Percentiles rank a stretch among this genome's conserved stretches.
phyloP scores from a whole-genome alignment of 768 basidiomycete species.

The Xanthoconium purpureum region DNA sequence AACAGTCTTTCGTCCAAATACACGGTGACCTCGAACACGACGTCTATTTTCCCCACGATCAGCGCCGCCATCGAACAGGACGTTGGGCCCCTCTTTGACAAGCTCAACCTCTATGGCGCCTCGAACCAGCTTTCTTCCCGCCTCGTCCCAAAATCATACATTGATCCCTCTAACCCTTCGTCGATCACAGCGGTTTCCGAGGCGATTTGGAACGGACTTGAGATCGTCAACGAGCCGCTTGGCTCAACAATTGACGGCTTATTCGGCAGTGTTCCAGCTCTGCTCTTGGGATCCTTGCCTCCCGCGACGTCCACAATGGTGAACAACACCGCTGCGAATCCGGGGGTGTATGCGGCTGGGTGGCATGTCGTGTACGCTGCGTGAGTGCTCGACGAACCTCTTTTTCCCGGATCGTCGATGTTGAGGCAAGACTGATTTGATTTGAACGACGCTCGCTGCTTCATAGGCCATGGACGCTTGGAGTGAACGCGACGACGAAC shows the following conservation, averaged over 20 bases:
- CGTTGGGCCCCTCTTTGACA: constrained; percentile 16
- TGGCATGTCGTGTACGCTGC: constrained; percentile 15
- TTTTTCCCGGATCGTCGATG: not conserved
- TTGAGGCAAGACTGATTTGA: not conserved
- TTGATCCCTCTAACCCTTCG: constrained; percentile 14
- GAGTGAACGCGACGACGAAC: not conserved
- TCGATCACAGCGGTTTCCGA: constrained; percentile 12
- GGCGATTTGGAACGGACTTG: constrained; percentile 20
- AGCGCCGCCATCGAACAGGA: constrained; percentile 1
- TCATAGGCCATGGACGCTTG: constrained; percentile 16
- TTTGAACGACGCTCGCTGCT: not conserved
- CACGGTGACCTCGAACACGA: constrained; percentile 14
- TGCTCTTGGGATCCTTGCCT: constrained; percentile 10
- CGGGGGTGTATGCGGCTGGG: constrained; percentile 7
- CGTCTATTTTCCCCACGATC: constrained; percentile 17
- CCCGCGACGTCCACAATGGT: not conserved
- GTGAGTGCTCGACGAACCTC: constrained; percentile 4
- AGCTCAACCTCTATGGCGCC: constrained; percentile 8
- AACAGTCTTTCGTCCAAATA: constrained; percentile 11
- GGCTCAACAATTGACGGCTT: not conserved
- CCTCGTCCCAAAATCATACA: constrained; percentile 14
- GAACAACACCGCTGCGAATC: constrained; percentile 17
- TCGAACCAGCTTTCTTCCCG: constrained; percentile 18
- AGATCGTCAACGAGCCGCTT: constrained; percentile 11
- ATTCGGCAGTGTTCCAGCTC: not conserved